Base-by-base conservation (phyloP, 2,329 filamentous ascomycete species). In the Verticillium dahliae region DNA sequence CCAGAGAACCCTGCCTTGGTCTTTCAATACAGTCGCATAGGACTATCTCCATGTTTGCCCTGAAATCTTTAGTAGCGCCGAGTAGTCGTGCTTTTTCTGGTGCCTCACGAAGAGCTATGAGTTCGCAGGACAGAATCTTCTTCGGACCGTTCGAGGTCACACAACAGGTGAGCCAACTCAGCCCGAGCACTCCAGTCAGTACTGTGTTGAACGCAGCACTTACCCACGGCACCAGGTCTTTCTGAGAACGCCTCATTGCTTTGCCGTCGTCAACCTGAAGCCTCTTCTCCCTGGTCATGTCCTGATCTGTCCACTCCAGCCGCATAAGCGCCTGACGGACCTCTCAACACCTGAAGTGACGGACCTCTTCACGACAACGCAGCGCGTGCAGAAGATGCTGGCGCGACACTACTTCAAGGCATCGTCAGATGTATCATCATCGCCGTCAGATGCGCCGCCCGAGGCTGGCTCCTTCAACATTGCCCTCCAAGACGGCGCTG, bases 211-310 rank as follows among this genome's bases (percentile, higher is more conserved):
- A 31, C 3, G n/a, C 31, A 35, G 11, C n/a, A 15, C 18, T 27
- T 37, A n/a, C 58, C 61, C 54, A 67, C 41, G 56, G 18, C 1
- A 52, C 35, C 67, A 97, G 90, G 91, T 97, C 78, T 98, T 98
- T 80, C 85, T 96, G 75, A 81, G 82, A 66, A 96, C 93, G 1
- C 81, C 85, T 0, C 82, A 90, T 69, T 91, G 89, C 68, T 97
- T 92, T 78, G 92, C 91, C 60, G 82, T 98, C 65, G 93, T 98
- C 62, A 99, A 99, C 78, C 86, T 98, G 73, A 97, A 97, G 77
- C 95, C 95, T 31, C 85, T 99, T 41, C 84, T 97, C 1, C 92
- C 93, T 0, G 95, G 95, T 62, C 95, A 99, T 78, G 89, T 98
- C 64, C 90, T 99, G 37, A 85, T 99, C 64, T 97, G 90, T 67